Conservation (phyloP, 768 basidiomycete genomes). For the Tulasnella sp. region DNA sequence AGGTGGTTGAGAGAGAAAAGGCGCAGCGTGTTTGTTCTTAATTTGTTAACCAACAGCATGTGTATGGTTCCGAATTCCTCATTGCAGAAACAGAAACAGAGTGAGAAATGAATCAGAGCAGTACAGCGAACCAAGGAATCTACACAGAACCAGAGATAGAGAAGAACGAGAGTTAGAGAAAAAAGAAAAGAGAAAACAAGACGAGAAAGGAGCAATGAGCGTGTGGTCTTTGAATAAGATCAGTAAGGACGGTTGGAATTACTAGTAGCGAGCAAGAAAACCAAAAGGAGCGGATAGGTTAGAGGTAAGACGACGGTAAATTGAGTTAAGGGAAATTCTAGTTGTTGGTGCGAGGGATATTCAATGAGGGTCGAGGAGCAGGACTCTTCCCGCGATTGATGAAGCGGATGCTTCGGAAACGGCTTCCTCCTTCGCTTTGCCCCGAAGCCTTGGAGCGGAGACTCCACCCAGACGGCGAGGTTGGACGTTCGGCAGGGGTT, state of each 20-base stretch:
- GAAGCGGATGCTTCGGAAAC: conserved; percentile 11
- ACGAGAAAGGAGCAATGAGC: neutral
- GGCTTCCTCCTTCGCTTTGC: conserved; percentile 6
- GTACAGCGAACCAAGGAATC: neutral
- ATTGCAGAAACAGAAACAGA: neutral
- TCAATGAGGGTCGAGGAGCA: neutral
- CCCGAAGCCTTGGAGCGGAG: conserved; percentile 6
- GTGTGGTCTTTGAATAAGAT: neutral
- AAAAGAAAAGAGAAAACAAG: neutral
- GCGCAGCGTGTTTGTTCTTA: neutral
- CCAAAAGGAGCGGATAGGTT: neutral
- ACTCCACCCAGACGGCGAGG: conserved; percentile 10
- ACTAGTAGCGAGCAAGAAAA: neutral
- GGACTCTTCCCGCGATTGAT: conserved; percentile 10
- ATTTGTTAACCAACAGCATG: neutral
- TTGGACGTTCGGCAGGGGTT: conserved; percentile 11
- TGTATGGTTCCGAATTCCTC: neutral
- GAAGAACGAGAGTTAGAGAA: neutral
- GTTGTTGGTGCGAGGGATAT: neutral
- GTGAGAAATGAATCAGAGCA: neutral
- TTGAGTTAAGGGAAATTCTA: neutral
- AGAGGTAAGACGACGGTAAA: neutral
- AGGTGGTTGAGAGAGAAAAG: neutral
- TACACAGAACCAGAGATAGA: neutral
- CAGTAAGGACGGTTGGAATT: neutral